These are phyloP conservation scores for Monilinia laxa DNA, from an alignment of 2,329 filamentous ascomycete genomes.

Conservation along the genomic window DNA sequence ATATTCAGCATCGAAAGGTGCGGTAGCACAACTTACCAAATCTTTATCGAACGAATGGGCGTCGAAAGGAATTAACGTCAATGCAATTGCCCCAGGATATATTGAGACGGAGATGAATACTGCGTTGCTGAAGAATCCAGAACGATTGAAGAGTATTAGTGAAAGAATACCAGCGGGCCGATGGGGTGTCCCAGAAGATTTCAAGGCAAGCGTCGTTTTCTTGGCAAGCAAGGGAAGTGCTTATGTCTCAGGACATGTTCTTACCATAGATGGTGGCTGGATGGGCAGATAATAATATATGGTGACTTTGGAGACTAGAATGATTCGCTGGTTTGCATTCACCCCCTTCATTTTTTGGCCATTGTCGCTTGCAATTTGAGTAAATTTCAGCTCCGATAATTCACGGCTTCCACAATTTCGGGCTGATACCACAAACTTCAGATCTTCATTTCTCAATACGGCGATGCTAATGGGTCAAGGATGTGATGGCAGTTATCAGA, in stretches of 20 bases:
- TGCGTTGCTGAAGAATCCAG: conserved; percentile 71
- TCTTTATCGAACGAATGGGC: conserved; percentile 86
- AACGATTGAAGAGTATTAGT: conserved; percentile 70
- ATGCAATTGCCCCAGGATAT: conserved; percentile 87
- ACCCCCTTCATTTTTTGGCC: background rate
- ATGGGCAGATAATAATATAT: conserved; percentile 67
- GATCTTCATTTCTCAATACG: background rate
- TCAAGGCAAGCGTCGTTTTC: conserved; percentile 79
- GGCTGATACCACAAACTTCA: background rate
- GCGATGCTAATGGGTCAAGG: background rate
- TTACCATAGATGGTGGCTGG: conserved; percentile 89
- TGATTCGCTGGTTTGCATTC: background rate
- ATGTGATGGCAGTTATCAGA: background rate
- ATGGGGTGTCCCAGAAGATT: conserved; percentile 83
- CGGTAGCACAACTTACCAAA: conserved; percentile 65
- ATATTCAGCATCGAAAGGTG: conserved; percentile 84
- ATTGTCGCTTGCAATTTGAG: background rate
- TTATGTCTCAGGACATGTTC: conserved; percentile 78
- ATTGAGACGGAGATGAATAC: conserved; percentile 94
- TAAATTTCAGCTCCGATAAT: background rate
- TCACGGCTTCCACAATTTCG: background rate
- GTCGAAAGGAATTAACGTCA: conserved; percentile 74
- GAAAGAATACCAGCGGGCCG: conserved; percentile 78
- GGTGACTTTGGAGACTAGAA: background rate
- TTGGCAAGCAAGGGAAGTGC: conserved; percentile 73